Percentiles rank a stretch among this genome's conserved stretches.
Conservation (phyloP, 2,329 filamentous ascomycete species). For the Fonsecaea nubica region DNA sequence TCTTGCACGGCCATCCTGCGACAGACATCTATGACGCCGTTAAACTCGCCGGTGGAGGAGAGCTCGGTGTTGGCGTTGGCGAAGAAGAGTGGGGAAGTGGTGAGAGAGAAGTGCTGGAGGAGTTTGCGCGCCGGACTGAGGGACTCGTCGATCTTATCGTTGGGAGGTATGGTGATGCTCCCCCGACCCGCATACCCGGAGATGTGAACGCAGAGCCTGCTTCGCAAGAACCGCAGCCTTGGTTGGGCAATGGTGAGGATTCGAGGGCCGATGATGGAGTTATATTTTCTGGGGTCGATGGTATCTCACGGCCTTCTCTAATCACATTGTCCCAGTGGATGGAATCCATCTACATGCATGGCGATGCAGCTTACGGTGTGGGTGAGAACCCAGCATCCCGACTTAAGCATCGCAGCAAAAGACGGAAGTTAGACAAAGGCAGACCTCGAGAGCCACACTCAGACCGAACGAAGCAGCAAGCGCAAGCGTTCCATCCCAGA, state of each 20-base stretch:
- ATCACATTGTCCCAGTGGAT: constrained; percentile 82
- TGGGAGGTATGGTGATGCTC: constrained; percentile 76
- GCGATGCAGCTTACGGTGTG: constrained; percentile 83
- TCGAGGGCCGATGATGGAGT: constrained; percentile 78
- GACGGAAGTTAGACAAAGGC: constrained; percentile 44
- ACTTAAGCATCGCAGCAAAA: constrained; percentile 53
- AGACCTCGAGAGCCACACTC: constrained; percentile 20
- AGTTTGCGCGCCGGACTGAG: constrained; percentile 78
- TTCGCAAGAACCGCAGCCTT: constrained; percentile 54
- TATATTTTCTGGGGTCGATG: constrained; percentile 81
- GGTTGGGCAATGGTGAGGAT: constrained; percentile 75
- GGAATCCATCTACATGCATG: constrained; percentile 84
- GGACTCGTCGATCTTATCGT: constrained; percentile 89
- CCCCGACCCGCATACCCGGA: constrained; percentile 39
- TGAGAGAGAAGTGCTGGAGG: constrained; percentile 90
- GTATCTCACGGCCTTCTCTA: constrained; percentile 73
- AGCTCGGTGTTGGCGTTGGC: constrained; percentile 90
- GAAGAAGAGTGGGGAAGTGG: constrained; percentile 95
- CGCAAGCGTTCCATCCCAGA: constrained; percentile 18
- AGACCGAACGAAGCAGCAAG: constrained; percentile 10
- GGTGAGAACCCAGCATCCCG: constrained; percentile 76
- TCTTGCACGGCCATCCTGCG: constrained; percentile 87
- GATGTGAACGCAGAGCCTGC: constrained; percentile 40
- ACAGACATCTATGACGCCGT: constrained; percentile 80
- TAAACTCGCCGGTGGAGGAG: constrained; percentile 86